These are phyloP conservation scores for Trichophyton mentagrophytes DNA, from an alignment of 2,329 filamentous ascomycete species.

Conservation along the genomic window DNA sequence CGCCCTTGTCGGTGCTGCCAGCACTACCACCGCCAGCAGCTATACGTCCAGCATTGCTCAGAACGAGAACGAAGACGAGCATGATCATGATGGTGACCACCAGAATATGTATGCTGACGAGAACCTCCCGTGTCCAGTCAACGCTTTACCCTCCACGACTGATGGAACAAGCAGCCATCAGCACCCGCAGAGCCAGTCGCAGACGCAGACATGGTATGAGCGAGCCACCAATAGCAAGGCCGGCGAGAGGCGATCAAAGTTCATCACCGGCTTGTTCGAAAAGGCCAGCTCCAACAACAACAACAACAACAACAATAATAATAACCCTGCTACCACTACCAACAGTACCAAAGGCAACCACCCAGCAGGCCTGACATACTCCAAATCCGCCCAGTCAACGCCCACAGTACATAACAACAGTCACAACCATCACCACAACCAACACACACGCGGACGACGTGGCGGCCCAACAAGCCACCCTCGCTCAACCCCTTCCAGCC, in stretches of 20 bases:
- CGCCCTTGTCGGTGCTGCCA: neutral
- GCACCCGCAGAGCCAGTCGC: neutral
- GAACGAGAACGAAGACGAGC: neutral
- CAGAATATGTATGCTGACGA: neutral
- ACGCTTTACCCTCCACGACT: neutral
- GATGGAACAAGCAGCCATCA: neutral
- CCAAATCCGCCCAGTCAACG: neutral
- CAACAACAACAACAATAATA: slow-evolving; percentile 4
- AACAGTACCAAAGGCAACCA: neutral
- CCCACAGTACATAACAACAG: neutral
- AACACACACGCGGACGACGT: neutral
- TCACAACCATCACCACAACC: neutral
- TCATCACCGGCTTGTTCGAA: slow-evolving; percentile 12
- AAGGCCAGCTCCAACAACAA: slow-evolving; percentile 9
- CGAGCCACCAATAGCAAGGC: neutral
- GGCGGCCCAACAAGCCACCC: slow-evolving; percentile 6
- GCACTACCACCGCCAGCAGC: neutral
- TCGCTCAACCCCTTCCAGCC: slow-evolving; percentile 5
- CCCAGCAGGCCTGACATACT: neutral
- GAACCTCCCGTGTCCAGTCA: neutral
- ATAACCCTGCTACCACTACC: neutral
- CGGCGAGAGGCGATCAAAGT: slow-evolving; percentile 1
- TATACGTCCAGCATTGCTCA: neutral
- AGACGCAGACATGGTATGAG: neutral
- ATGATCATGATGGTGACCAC: neutral